Percentiles rank a stretch among this genome's conserved stretches.
phyloP scores from a whole-genome alignment of 331 rosid genomes.

The Dryas integrifolia region DNA sequence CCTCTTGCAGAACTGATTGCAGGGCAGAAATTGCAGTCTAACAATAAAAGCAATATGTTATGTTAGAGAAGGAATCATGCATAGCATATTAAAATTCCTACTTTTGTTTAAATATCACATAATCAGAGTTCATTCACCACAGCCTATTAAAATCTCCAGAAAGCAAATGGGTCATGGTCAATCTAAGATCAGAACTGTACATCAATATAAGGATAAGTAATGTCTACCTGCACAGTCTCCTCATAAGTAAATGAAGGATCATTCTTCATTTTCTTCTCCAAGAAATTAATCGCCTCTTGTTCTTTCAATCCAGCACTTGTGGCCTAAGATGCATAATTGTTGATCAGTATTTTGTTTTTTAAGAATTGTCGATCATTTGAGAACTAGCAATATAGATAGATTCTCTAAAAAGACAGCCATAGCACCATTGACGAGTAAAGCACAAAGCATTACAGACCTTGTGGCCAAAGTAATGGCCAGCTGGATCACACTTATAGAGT shows the following conservation, averaged over 20 bases:
- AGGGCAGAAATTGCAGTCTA: constrained; percentile 94
- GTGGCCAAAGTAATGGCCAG: constrained; percentile 99
- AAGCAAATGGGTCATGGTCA: not conserved
- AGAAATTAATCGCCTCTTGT: constrained; percentile 96
- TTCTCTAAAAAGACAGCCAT: not conserved
- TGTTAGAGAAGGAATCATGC: constrained; percentile 7
- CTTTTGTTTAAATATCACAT: not conserved
- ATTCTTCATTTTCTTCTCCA: constrained; percentile 99
- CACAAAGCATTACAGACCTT: constrained; percentile 48
- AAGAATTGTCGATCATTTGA: not conserved
- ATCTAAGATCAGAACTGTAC: not conserved
- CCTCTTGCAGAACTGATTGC: constrained; percentile 98
- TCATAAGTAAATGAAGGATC: constrained; percentile 88
- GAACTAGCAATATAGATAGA: not conserved
- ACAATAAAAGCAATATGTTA: constrained; percentile 21
- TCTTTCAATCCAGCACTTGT: constrained; percentile 98
- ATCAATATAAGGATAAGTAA: not conserved
- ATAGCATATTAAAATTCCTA: not conserved
- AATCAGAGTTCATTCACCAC: not conserved
- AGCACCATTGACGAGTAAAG: not conserved
- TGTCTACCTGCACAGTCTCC: constrained; percentile 88
- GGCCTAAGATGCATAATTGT: constrained; percentile 53
- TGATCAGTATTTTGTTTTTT: not conserved
- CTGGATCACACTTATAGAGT: constrained; percentile 94
- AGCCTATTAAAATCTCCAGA: not conserved